Percentiles rank a stretch among this genome's conserved stretches.
Conservation (phyloP, 768 basidiomycete genomes). For the Chiua virens region DNA sequence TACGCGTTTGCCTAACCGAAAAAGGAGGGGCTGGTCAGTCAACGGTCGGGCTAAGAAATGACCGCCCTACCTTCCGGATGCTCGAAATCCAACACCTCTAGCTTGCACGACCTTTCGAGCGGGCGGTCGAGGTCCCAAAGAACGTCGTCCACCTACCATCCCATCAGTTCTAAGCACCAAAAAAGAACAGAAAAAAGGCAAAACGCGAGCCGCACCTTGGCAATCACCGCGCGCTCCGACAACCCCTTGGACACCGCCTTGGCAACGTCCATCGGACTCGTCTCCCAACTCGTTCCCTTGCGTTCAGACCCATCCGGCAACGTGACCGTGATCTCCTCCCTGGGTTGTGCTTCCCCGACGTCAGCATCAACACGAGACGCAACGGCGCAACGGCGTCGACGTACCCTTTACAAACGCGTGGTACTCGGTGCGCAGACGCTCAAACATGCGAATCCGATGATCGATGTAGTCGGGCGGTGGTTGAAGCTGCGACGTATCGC, state of each 20-base stretch:
- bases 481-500: conserved; percentile 54
- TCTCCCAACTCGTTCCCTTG: conserved; percentile 91
- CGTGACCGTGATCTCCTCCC: conserved; percentile 80
- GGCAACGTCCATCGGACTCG: conserved; percentile 88
- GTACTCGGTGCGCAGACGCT: conserved; percentile 80
- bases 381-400: neutral
- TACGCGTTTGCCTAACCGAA: conserved; percentile 81
- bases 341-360: conserved; percentile 59
- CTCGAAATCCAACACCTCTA: conserved; percentile 91
- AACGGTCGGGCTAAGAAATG: neutral
- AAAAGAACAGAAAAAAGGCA: neutral
- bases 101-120: conserved; percentile 77
- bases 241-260: conserved; percentile 84
- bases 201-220: conserved; percentile 56
- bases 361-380: neutral
- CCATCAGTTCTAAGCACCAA: neutral
- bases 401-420: conserved; percentile 77
- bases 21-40: neutral
- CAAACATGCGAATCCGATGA: conserved; percentile 87
- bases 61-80: conserved; percentile 69
- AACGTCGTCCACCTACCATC: conserved; percentile 70
- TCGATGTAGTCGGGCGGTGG: conserved; percentile 87
- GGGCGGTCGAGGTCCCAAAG: conserved; percentile 97
- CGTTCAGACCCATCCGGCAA: conserved; percentile 84
- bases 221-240: conserved; percentile 87